Conservation (phyloP, 2,329 filamentous ascomycete genomes). For the Fusarium aywerte region DNA sequence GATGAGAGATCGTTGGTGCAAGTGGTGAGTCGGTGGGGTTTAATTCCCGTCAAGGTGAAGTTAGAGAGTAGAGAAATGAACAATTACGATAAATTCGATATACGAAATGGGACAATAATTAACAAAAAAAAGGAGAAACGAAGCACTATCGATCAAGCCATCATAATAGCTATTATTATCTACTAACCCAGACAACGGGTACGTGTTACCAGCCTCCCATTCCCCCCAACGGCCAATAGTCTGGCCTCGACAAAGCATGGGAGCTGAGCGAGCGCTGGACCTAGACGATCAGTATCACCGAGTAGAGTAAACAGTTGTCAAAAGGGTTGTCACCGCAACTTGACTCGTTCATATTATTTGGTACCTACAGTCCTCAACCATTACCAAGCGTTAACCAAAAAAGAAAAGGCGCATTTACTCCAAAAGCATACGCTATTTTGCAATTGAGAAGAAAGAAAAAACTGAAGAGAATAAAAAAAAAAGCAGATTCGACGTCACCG, state of each 20-base stretch:
- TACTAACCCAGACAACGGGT: conserved; percentile 1
- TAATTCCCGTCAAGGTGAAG: conserved; percentile 27
- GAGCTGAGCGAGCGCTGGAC: conserved; percentile 20
- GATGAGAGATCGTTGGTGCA: conserved; percentile 32
- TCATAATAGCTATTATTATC: background rate
- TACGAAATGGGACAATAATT: conserved; percentile 26
- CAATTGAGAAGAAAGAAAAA: background rate
- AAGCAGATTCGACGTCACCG: conserved; percentile 28
- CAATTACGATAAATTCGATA: conserved; percentile 37
- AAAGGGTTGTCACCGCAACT: conserved; percentile 25
- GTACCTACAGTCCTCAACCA: conserved; percentile 1
- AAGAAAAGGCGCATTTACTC: conserved; percentile 15
- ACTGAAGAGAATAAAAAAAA: background rate
- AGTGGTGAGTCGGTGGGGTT: conserved; percentile 40
- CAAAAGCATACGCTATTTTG: background rate
- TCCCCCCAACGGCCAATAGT: conserved; percentile 30
- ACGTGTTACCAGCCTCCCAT: conserved; percentile 30
- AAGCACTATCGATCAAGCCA: conserved; percentile 19
- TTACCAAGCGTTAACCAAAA: too few species aligned
- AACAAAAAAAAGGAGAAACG: conserved; percentile 27
- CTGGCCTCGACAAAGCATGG: conserved; percentile 24
- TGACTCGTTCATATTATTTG: background rate
- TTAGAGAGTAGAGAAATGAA: conserved; percentile 41
- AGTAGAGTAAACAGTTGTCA: conserved; percentile 16
- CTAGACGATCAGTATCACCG: conserved; percentile 21